Base-by-base conservation (phyloP, 331 rosid genomes). In the Phaseolus coccineus region DNA sequence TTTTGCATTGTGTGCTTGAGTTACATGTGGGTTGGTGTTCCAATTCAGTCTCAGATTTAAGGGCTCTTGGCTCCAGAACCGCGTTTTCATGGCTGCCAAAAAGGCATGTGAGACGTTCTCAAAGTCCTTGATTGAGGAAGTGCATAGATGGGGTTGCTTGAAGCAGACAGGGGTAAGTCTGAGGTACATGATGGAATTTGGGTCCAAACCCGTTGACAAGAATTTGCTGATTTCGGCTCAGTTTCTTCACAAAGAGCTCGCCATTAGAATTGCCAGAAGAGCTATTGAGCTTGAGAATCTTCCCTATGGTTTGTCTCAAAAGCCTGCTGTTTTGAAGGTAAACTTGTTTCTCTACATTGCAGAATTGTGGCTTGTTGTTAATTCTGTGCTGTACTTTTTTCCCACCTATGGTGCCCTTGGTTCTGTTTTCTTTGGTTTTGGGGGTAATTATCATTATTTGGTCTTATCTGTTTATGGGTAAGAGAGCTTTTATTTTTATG, bases 121-220 rank as follows among this genome's bases (percentile, higher is more conserved):
- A 6, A 94, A 90, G 84, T 77, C 82, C 9, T 67, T 94, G 90
- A 67, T 85, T 10, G 94, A 92, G 3, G 98, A 92, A 16, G 93
- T 92, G 9, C 87, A 89, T 8, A 88, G 70, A 87, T 94, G 96
- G 96, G 98, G 97, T 4, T 83, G 94, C 66, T 35, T 90, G 91
- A 89, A 87, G 86, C 97, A 90, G 82, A 94, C 92, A 2, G 98
- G 98, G 27, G 97, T 94, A 2, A 92, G 96, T 51, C 85, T 94
- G 82, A 83, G 87, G 84, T 88, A 94, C 83, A 94, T 94, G 98
- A 94, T 89, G 97, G 96, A 92, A 42, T 94, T 94, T 47, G 98
- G 98, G 48, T 91, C 88, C 10, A 75, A 75, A 37, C 97, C 97
- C 2, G 79, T 81, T 7, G 4, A 53, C 0, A 83, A 62, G 65